Base-by-base conservation (phyloP, 2,329 filamentous ascomycete genomes). In the Fusarium ramigenum region DNA sequence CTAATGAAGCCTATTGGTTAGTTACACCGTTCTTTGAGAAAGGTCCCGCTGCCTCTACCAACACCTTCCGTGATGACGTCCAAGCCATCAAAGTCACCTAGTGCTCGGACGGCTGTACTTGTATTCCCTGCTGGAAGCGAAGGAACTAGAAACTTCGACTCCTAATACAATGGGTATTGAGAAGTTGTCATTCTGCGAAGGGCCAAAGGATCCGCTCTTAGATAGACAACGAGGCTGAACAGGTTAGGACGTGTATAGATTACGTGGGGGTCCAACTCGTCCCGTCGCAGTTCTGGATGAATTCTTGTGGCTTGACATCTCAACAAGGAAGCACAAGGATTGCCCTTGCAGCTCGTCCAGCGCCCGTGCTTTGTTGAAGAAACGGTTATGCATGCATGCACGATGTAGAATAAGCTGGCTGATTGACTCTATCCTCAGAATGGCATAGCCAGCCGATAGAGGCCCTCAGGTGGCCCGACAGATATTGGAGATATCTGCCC, bases 131-230 rank as follows among this genome's bases (percentile, higher is more conserved):
- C 42, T 73, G 60, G 49, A 60, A 43, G 21, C 32, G 34, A 40
- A 50, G n/a, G 30, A 59, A 57, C 28, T 39, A 39, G 12, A 58
- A 42, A 42, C 21, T 25, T 52, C 23, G 42, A 36, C 37, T 30
- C 12, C 23, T 32, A 11, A 12, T 18, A 10, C 34, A 40, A 36
- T 60, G 40, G 37, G n/a, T 37, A 21, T 19, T 16, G 18, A 52
- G 58, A 58, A 73, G 42, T 18, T 25, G 32, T 43, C 49, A 37
- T 58, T 60, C 61, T 61, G 58, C 43, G 25, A 25, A n/a, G 16
- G 40, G 21, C 36, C 62, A 60, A 19, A 43, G 23, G 57, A n/a
- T 23, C 58, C 66, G 52, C 42, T 28, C 15, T 46, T 12, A 2
- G 42, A 32, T 25, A 14, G 37, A 36, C 28, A n/a, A 42, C 19